Percentiles rank a stretch among this genome's conserved stretches.
These are phyloP conservation scores for Ilyonectria destructans DNA, from an alignment of 2,329 filamentous ascomycete genomes.

Conservation along the genomic window DNA sequence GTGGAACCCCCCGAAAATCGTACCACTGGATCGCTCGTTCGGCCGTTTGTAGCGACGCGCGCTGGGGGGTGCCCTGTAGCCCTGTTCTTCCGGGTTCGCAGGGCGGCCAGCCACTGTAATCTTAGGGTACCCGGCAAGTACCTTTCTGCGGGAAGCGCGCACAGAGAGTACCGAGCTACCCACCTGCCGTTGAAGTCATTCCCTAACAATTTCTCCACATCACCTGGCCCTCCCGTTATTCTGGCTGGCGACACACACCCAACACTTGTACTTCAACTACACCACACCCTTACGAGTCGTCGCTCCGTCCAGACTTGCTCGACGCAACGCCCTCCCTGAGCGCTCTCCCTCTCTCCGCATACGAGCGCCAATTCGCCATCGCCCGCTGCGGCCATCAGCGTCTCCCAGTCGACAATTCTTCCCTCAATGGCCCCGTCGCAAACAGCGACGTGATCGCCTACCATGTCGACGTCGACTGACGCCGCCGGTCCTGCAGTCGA, in stretches of 20 bases:
- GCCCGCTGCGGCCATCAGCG: constrained; percentile 37
- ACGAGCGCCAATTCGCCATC: constrained; percentile 25
- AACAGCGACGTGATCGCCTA: constrained; percentile 57
- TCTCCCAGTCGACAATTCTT: constrained; percentile 34
- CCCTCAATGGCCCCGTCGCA: constrained; percentile 56
- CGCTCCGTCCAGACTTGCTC: constrained; percentile 28
- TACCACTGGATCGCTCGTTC: constrained; percentile 38
- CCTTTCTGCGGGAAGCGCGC: constrained; percentile 18
- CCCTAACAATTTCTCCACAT: constrained; percentile 50
- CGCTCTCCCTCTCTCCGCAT: constrained; percentile 1
- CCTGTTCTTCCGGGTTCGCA: constrained; percentile 44
- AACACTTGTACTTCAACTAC: constrained; percentile 41
- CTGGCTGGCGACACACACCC: constrained; percentile 19
- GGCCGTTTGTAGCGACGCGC: constrained; percentile 23
- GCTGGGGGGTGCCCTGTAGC: constrained; percentile 38
- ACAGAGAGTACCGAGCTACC: constrained; percentile 3
- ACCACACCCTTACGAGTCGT: constrained; percentile 35
- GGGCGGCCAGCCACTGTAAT: constrained; percentile 32
- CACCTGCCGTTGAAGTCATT: constrained; percentile 10
- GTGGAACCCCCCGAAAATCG: constrained; percentile 51
- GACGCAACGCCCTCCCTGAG: constrained; percentile 29
- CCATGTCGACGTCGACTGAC: constrained; percentile 69
- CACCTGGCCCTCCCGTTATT: constrained; percentile 45
- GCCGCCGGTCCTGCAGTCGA: constrained; percentile 69
- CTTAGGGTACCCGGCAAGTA: constrained; percentile 19